Base-by-base conservation (phyloP, 257 asterid genomes). In the Orobanche coerulescens region DNA sequence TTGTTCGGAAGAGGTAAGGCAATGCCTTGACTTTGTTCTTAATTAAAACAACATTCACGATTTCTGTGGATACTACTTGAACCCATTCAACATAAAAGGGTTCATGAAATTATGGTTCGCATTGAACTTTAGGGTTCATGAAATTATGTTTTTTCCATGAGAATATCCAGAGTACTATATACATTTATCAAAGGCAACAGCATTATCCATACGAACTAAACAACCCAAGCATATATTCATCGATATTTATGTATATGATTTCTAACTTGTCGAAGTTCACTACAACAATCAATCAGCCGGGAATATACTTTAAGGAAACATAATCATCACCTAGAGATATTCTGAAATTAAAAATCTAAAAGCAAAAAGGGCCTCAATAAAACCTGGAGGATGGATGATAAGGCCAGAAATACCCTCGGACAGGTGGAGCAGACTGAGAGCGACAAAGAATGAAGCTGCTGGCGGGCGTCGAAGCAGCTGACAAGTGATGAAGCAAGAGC, bases 251-350 rank as follows among this genome's bases (percentile, higher is more conserved):
- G 33, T 46, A n/a, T n/a, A 61, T 59, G 44, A 30, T 66, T 68
- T 73, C 86, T 69, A 61, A 92, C 96, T 96, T 92, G 96, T 54
- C 98, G 94, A 76, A 92, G 96, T 71, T 92, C 96, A 48, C 94
- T 80, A 68, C 86, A 92, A 54, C 88, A 79, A 72, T 86, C 85
- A 62, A 92, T 70, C 28, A 92, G 62, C 78, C 78, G n/a, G n/a
- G n/a, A n/a, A n/a, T n/a, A n/a, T n/a, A n/a, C n/a, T n/a, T n/a
- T n/a, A n/a, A n/a, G n/a, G n/a, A n/a, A n/a, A n/a, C n/a, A n/a
- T n/a, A n/a, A n/a, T n/a, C n/a, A n/a, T n/a, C n/a, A n/a, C n/a
- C n/a, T n/a, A n/a, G n/a, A n/a, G n/a, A n/a, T n/a, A n/a, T n/a
- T n/a, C n/a, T n/a, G n/a, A n/a, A n/a, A n/a, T n/a, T n/a, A n/a